Conservation (phyloP, 176 grass and related monocot genomes). For the Triticum timopheevii region DNA sequence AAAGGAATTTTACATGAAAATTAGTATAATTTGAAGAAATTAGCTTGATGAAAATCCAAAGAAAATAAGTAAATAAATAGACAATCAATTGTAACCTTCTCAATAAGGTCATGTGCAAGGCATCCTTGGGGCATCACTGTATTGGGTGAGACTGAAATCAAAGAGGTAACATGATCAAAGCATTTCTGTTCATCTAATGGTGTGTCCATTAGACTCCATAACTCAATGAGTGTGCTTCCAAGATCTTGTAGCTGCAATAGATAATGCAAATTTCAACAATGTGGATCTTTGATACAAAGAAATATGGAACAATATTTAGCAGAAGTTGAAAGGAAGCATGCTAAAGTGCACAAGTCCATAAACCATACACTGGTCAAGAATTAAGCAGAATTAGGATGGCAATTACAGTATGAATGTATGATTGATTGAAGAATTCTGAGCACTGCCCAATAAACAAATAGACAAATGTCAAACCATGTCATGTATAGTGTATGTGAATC, state of each 20-base stretch:
- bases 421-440: not conserved
- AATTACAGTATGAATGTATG: conserved; percentile 6
- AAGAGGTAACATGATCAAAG: conserved; percentile 70
- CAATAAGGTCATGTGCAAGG: conserved; percentile 65
- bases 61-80: conserved; percentile 15
- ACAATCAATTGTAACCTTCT: conserved; percentile 50
- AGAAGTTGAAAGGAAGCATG: not conserved
- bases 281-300: not conserved
- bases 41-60: not conserved
- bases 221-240: conserved; percentile 70
- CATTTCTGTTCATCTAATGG: conserved; percentile 54
- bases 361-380: not conserved
- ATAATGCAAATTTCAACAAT: conserved; percentile 11
- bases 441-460: not conserved
- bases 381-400: not conserved
- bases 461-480: not conserved
- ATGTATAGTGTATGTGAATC: not conserved
- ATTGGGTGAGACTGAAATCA: conserved; percentile 68
- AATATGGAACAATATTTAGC: not conserved
- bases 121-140: conserved; percentile 46
- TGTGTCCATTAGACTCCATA: conserved; percentile 90
- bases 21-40: conserved; percentile 3
- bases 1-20: conserved; percentile 22
- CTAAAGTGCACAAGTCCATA: not conserved
- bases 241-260: conserved; percentile 74